Base-by-base conservation (phyloP, 1,284 basidiomycete species). In the Fomitopsis pinicola region DNA sequence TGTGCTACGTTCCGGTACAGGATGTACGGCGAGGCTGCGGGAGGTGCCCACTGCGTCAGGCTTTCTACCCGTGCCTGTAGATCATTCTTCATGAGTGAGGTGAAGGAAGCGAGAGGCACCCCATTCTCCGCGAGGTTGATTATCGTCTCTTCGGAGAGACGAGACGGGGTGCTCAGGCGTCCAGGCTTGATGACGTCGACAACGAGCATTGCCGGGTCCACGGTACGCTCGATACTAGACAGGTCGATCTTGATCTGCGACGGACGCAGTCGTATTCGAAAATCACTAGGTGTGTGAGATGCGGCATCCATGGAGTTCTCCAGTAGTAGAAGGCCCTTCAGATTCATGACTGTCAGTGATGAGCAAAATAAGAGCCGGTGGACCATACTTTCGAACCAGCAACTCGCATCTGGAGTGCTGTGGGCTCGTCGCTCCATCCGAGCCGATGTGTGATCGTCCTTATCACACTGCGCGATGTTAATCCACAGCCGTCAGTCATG, bases 401-500 rank as follows among this genome's bases (percentile, higher is more conserved):
- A 6, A 80, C 55, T 3, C 80, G 73, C 58, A 72, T 69, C 59
- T 82, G 80, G 12, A 81, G 63, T 0, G 79, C 80, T 1, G 72
- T 75, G 3, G 80, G 78, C 22, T 68, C 63, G 0, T 65, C 64
- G 3, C 64, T 62, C 70, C 75, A 75, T 0, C 69, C 50, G n/a
- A 72, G 71, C 30, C 65, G 68, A 0, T 72, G 59, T n/a, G 70
- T 62, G 0, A 80, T 59, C 1, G 44, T 28, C 5, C 69, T 54
- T 45, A 78, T 69, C 3, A 75, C 68, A 0, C 69, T 66, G 1
- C 67, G 63, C 55, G 76, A 80, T 0, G 74, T 72, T 28, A 77
- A 64, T 0, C 80, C 80, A 60, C 77, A 80, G 0, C 80, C 80
- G 59, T 81, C 80, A 0, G 79, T 80, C 76, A 81, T 78, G 22